Base-by-base conservation (phyloP, 805 yeast genomes). In the Diddensiella santjacobensis region DNA sequence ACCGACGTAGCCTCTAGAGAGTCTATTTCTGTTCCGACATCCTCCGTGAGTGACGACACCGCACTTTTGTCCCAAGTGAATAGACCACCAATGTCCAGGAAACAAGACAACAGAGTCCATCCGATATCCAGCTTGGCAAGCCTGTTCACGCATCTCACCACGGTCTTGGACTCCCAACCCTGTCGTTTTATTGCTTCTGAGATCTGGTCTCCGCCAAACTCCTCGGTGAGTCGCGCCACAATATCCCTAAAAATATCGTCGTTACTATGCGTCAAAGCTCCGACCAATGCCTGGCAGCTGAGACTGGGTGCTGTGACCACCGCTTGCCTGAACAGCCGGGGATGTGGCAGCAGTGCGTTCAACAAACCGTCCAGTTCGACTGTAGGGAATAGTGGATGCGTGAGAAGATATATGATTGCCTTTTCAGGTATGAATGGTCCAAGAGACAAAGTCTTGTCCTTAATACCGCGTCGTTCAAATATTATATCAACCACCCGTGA, bases 341-440 rank as follows among this genome's bases (percentile, higher is more conserved):
- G 82, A 50, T 76, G 72, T 8, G 75, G 66, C 40, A 74, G 72
- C 22, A 87, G 69, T 35, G 67, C 70, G 13, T 71, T 60, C 39
- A 91, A 66, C 40, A 90, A 63, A 1, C 80, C 81, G 3, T 68
- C 65, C 6, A 87, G 71, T 51, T 73, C 76, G 17, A 72, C 68
- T 13, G 71, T 65, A 6, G 97, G 96, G 66, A 84, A 89, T 17
- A 87, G 68, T 15, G 96, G 96, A 68, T 91, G 96, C 2, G 96
- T 85, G 53, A 91, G 71, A 29, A 90, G 71, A 60, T 87, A 90
- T 1, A 84, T 77, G 42, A 87, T 65, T 2, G 88, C 72, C 42
- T 67, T 67, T 58, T 82, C 81, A 44, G 93, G 75, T 61, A 66
- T 51, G 53, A 62, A 56, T n/a, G 22, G n/a, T 2, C 31, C 22